Evolutionary conservation across 306 rosid genomes (phyloP).

Genomic region (Bauhinia variegata): DNA sequence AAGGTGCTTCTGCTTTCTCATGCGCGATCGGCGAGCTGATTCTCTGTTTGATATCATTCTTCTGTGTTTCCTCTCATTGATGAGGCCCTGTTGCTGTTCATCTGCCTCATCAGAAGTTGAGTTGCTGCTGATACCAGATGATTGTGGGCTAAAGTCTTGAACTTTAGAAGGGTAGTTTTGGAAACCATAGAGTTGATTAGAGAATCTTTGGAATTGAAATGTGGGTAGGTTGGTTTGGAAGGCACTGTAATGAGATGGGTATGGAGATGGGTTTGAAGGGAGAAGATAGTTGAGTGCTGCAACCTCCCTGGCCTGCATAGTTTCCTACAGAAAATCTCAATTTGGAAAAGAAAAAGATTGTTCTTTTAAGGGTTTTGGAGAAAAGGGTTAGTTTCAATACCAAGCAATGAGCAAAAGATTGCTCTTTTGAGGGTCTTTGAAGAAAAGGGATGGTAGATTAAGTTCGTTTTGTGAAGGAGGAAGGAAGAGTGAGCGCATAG

Average conservation of each 20-base stretch:
- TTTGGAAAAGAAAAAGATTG: too few species aligned
- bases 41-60: constrained; percentile 97
- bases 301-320: constrained; percentile 68
- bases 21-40: constrained; percentile 86
- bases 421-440: constrained; percentile 23
- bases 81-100: constrained; percentile 65
- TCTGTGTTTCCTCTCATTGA: constrained; percentile 80
- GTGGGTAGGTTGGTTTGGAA: constrained; percentile 44
- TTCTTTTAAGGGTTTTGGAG: too few species aligned
- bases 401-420: constrained; percentile 9
- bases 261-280: constrained; percentile 58
- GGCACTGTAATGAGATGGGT: constrained; percentile 43
- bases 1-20: constrained; percentile 90
- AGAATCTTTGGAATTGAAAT: constrained; percentile 47
- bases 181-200: constrained; percentile 49
- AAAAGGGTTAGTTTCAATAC: too few species aligned
- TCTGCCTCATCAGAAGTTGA: constrained; percentile 94
- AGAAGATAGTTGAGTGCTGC: constrained; percentile 55
- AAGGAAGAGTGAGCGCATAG: constrained; percentile 43
- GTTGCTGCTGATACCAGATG: constrained; percentile 67
- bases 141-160: constrained; percentile 60
- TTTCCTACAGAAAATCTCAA: not conserved
- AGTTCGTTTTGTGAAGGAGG: constrained; percentile 44
- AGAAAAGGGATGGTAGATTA: constrained; percentile 36
- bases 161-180: constrained; percentile 50